Conservation (phyloP, 306 rosid genomes). For the Sphenostylis stenocarpa region DNA sequence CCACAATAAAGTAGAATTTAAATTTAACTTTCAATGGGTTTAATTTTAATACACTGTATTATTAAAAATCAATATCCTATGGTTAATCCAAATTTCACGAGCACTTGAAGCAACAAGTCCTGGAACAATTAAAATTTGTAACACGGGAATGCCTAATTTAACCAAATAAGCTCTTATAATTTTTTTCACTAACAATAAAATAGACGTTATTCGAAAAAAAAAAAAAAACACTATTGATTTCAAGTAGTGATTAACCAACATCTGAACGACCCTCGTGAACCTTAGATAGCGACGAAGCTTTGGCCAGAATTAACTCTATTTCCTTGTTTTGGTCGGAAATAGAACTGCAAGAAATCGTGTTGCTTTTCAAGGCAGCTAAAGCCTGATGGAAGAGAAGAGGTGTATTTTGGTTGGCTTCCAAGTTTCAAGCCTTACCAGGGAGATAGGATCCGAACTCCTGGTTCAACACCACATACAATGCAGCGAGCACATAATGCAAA, state of each 20-base stretch:
- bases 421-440: not conserved
- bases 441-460: not conserved
- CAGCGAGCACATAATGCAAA: slow-evolving; percentile 2
- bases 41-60: not conserved
- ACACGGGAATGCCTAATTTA: not conserved
- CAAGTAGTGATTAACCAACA: not conserved
- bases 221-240: not conserved
- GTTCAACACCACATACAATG: slow-evolving; percentile 11
- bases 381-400: not conserved
- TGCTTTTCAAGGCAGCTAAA: not conserved
- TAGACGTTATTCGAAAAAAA: not conserved
- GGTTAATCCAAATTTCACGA: not conserved
- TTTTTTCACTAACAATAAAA: not conserved
- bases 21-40: not conserved
- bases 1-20: not conserved
- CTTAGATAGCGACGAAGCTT: not conserved
- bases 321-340: not conserved
- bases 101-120: not conserved
- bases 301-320: not conserved
- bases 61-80: not conserved
- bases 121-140: not conserved
- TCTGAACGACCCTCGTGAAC: not conserved
- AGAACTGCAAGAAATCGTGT: not conserved
- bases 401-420: not conserved
- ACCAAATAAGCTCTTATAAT: not conserved